phyloP scores from a whole-genome alignment of 768 basidiomycete species.

The Xerocomus brunneocitrinus region DNA sequence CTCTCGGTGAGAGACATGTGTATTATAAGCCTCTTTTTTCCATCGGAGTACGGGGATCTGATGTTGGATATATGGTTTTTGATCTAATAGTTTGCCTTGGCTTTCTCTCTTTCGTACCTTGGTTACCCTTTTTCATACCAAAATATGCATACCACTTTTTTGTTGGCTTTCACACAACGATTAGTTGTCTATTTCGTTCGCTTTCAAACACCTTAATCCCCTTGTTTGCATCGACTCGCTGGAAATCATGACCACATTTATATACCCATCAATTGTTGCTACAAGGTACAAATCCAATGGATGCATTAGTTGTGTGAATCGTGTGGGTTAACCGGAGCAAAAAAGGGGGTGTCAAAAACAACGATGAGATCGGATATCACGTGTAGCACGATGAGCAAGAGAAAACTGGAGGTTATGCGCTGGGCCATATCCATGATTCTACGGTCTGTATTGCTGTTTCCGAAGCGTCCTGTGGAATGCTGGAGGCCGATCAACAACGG shows the following conservation, averaged over 20 bases:
- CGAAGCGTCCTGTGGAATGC: constrained; percentile 64
- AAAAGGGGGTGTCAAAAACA: constrained; percentile 1
- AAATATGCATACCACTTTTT: constrained; percentile 16
- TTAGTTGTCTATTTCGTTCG: constrained; percentile 2
- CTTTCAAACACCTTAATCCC: constrained; percentile 3
- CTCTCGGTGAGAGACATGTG: neutral
- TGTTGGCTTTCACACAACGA: neutral
- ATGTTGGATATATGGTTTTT: constrained; percentile 16
- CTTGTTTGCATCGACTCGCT: constrained; percentile 12
- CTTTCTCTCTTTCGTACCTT: neutral
- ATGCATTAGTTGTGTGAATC: constrained; percentile 31
- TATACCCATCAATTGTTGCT: constrained; percentile 38
- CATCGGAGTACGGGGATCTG: constrained; percentile 10
- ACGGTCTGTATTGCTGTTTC: constrained; percentile 61
- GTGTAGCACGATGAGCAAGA: constrained; percentile 2
- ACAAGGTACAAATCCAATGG: constrained; percentile 36
- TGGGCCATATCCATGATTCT: constrained; percentile 73
- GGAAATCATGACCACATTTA: constrained; percentile 26
- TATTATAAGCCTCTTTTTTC: constrained; percentile 2
- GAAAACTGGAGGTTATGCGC: constrained; percentile 8
- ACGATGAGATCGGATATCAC: constrained; percentile 15
- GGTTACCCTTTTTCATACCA: neutral
- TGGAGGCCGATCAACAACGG: constrained; percentile 22
- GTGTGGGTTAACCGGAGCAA: constrained; percentile 18
- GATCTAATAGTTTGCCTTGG: constrained; percentile 19